Evolutionary conservation across 2,329 filamentous ascomycete species (phyloP).

Genomic region (Clonostachys rosea): DNA sequence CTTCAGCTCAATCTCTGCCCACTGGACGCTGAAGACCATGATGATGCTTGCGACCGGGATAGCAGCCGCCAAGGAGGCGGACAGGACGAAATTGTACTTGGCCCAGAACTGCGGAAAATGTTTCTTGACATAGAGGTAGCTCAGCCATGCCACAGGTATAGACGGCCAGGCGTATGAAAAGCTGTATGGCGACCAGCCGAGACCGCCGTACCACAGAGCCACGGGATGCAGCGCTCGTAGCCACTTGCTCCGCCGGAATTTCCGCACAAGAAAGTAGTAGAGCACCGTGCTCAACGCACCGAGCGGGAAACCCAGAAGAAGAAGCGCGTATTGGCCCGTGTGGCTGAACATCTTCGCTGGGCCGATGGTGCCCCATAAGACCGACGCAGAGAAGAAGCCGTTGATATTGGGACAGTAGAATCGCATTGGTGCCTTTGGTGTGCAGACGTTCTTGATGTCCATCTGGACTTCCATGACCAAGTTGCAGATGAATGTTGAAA

Average conservation of each 20-base stretch:
- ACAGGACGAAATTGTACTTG: slow-evolving; percentile 41
- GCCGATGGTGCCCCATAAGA: slow-evolving; percentile 48
- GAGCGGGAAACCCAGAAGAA: slow-evolving; percentile 37
- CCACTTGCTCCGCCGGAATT: slow-evolving; percentile 21
- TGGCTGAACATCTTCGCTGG: slow-evolving; percentile 36
- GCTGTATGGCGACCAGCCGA: slow-evolving; percentile 3
- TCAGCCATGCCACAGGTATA: slow-evolving; percentile 10
- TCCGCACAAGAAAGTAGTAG: slow-evolving; percentile 26
- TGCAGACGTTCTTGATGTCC: slow-evolving; percentile 23
- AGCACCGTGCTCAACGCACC: slow-evolving; percentile 26
- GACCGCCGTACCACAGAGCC: slow-evolving; percentile 25
- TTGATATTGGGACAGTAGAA: slow-evolving; percentile 43
- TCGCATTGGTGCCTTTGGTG: slow-evolving; percentile 24
- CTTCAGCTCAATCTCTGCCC: slow-evolving; percentile 18
- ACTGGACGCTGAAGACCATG: slow-evolving; percentile 33
- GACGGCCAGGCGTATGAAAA: slow-evolving; percentile 9
- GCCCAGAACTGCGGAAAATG: slow-evolving; percentile 35
- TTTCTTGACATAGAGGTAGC: slow-evolving; percentile 8
- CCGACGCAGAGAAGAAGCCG: slow-evolving; percentile 26
- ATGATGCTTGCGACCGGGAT: slow-evolving; percentile 34
- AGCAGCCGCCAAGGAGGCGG: slow-evolving; percentile 32
- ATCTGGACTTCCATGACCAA: slow-evolving; percentile 37
- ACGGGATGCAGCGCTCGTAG: slow-evolving; percentile 30
- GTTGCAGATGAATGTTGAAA: slow-evolving; percentile 39
- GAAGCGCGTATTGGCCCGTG: slow-evolving; percentile 21